These are phyloP conservation scores for Yamadazyma phyllophila DNA, from an alignment of 805 yeast genomes.

Conservation along the genomic window DNA sequence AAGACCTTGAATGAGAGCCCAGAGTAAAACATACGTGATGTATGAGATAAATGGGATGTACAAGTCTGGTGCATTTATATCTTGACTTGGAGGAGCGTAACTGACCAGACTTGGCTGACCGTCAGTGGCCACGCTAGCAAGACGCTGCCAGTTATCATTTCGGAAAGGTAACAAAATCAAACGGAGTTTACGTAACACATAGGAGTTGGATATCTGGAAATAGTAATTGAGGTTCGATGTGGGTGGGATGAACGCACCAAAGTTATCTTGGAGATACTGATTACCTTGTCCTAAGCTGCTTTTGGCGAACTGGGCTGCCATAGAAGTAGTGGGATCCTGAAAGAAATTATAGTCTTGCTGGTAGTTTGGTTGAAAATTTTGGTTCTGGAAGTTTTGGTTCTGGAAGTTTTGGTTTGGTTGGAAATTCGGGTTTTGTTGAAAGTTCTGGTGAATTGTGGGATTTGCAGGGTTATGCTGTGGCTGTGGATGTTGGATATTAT, in stretches of 20 bases:
- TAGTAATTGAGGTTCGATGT: constrained; percentile 70
- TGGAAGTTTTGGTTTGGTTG: neutral
- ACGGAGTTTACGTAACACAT: constrained; percentile 70
- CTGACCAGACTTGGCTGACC: constrained; percentile 15
- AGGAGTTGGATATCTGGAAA: constrained; percentile 87
- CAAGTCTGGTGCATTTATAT: constrained; percentile 92
- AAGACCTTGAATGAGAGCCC: constrained; percentile 83
- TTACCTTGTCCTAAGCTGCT: constrained; percentile 80
- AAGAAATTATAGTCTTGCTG: constrained; percentile 43
- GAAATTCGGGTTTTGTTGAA: neutral
- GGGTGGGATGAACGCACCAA: constrained; percentile 48
- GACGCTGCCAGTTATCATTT: constrained; percentile 79
- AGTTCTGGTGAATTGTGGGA: neutral
- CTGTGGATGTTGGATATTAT: constrained; percentile 30
- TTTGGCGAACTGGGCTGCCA: constrained; percentile 88
- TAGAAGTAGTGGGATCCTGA: constrained; percentile 74
- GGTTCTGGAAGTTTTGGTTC: neutral
- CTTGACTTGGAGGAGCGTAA: constrained; percentile 78
- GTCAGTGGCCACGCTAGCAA: constrained; percentile 19
- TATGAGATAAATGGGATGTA: constrained; percentile 94
- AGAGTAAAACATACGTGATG: constrained; percentile 77
- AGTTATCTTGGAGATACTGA: constrained; percentile 72
- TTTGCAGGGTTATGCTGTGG: constrained; percentile 23
- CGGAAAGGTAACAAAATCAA: constrained; percentile 83
- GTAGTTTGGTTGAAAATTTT: constrained; percentile 10